phyloP scores from a whole-genome alignment of 768 basidiomycete species.

The Pisolithus microcarpus region DNA sequence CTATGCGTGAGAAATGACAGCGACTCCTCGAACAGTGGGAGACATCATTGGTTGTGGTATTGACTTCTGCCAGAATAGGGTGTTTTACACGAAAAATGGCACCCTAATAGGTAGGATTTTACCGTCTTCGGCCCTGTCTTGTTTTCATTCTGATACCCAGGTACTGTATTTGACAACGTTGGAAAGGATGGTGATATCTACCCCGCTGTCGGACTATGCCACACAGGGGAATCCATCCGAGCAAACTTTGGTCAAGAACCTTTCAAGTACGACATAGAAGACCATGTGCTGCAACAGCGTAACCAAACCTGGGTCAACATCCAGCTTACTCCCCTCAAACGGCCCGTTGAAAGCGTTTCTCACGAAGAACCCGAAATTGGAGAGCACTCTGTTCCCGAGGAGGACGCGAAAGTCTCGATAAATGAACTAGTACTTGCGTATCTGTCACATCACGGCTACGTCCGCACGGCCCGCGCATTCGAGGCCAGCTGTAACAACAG shows the following conservation, averaged over 20 bases:
- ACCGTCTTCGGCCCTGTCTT: not conserved
- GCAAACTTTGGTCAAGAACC: constrained; percentile 85
- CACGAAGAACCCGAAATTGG: constrained; percentile 4
- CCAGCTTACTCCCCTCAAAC: constrained; percentile 47
- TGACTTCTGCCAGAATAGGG: constrained; percentile 73
- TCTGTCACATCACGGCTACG: constrained; percentile 80
- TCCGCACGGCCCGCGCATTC: constrained; percentile 62
- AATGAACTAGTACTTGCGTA: constrained; percentile 74
- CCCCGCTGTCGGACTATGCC: constrained; percentile 85
- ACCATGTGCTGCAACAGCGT: constrained; percentile 68
- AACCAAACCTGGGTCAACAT: constrained; percentile 63
- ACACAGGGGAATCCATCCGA: constrained; percentile 66
- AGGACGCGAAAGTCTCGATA: constrained; percentile 50
- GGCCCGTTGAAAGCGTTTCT: constrained; percentile 23
- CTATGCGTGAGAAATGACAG: not conserved
- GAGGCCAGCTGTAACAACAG: constrained; percentile 38
- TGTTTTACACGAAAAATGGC: constrained; percentile 91
- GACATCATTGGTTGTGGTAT: constrained; percentile 91
- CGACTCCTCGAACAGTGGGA: constrained; percentile 44
- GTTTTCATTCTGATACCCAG: constrained; percentile 28
- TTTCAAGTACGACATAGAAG: constrained; percentile 88
- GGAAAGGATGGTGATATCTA: constrained; percentile 62
- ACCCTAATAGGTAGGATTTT: constrained; percentile 47
- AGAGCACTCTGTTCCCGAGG: constrained; percentile 20
- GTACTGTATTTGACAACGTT: constrained; percentile 64